phyloP scores from a whole-genome alignment of 2,329 filamentous ascomycete genomes.

The Chaetomium strumarium region DNA sequence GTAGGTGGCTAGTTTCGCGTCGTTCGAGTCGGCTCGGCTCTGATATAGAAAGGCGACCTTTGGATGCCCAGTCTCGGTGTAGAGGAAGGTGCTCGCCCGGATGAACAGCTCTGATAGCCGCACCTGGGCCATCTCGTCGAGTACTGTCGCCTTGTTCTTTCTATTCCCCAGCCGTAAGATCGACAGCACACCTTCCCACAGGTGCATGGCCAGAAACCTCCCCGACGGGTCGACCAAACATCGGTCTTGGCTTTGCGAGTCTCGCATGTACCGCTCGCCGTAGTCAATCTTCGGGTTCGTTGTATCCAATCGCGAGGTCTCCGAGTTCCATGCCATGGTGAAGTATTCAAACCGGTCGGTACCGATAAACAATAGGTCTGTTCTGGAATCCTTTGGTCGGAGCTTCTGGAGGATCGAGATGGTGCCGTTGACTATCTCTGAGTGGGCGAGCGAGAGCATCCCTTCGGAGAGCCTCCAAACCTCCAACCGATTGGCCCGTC shows the following conservation, averaged over 20 bases:
- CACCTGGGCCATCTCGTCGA: slow-evolving; percentile 49
- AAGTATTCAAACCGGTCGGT: slow-evolving; percentile 90
- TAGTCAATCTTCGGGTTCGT: slow-evolving; percentile 47
- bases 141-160: slow-evolving; percentile 39
- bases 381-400: slow-evolving; percentile 64
- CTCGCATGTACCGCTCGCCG: slow-evolving; percentile 58
- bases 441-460: slow-evolving; percentile 58
- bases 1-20: slow-evolving; percentile 54
- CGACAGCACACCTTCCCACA: slow-evolving; percentile 56
- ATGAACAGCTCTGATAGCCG: slow-evolving; percentile 55
- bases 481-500: slow-evolving; percentile 80
- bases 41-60: slow-evolving; percentile 55
- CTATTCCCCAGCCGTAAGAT: slow-evolving; percentile 46
- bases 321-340: slow-evolving; percentile 73
- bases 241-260: slow-evolving; percentile 76
- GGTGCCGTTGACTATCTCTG: slow-evolving; percentile 74
- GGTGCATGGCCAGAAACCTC: slow-evolving; percentile 50
- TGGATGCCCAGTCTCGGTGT: slow-evolving; percentile 53
- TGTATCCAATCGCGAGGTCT: slow-evolving; percentile 45
- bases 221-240: slow-evolving; percentile 80
- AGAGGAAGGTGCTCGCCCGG: slow-evolving; percentile 51
- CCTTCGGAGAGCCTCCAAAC: slow-evolving; percentile 67
- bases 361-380: slow-evolving; percentile 85
- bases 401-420: slow-evolving; percentile 80
- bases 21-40: slow-evolving; percentile 44